A percentile compares a stretch with the other conserved stretches of the same genome.
These are phyloP conservation scores for Macrotyloma uniflorum DNA, from an alignment of 306 rosid species.

Conservation along the genomic window DNA sequence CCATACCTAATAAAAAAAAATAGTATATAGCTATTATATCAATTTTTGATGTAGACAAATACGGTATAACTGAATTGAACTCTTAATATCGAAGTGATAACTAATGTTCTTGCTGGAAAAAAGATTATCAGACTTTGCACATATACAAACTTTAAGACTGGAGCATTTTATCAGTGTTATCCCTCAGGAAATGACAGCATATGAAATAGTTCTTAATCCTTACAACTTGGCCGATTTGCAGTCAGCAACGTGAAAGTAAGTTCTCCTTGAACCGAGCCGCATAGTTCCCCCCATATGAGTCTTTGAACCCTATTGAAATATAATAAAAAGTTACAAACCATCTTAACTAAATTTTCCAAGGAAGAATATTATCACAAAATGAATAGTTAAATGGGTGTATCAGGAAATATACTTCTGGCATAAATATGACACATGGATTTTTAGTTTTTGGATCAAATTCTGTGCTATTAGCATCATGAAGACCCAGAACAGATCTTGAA, in stretches of 20 bases:
- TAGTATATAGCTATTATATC: background rate
- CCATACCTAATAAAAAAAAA: constrained; percentile 57
- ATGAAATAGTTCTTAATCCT: constrained; percentile 39
- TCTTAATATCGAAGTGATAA: background rate
- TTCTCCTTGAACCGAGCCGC: constrained; percentile 95
- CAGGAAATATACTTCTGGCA: constrained; percentile 75
- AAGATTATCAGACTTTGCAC: background rate
- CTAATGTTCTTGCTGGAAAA: background rate
- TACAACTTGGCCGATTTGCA: constrained; percentile 87
- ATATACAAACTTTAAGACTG: background rate
- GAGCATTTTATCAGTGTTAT: background rate
- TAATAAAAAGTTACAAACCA: constrained; percentile 7
- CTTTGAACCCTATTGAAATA: constrained; percentile 69
- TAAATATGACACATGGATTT: constrained; percentile 82
- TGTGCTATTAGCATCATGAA: constrained; percentile 74
- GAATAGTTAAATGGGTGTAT: background rate
- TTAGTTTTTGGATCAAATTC: constrained; percentile 74
- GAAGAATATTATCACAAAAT: background rate
- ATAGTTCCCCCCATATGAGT: constrained; percentile 96
- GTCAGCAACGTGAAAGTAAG: constrained; percentile 62
- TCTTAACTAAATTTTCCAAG: constrained; percentile 28
- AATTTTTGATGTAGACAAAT: background rate
- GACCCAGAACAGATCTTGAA: constrained; percentile 76
- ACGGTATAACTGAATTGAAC: background rate
- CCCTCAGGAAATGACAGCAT: constrained; percentile 14